Evolutionary conservation across 495 filamentous ascomycete species (phyloP).

Genomic region (Penicillium dipodomyicola): DNA sequence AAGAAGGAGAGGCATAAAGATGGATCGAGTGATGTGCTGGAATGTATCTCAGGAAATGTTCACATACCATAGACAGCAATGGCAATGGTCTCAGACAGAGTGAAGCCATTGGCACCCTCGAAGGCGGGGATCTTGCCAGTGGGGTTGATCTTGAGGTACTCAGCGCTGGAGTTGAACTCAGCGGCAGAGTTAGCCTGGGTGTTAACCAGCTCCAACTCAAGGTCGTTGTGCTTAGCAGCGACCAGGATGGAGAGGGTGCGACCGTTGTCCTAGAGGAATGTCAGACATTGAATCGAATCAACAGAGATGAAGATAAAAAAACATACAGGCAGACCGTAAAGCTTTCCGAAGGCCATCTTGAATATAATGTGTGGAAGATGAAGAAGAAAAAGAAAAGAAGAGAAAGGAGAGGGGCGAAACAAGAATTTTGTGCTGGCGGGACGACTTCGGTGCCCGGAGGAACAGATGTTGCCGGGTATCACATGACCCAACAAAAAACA

Average conservation of each 20-base stretch:
- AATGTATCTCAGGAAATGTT: background rate
- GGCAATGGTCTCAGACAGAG: conserved; percentile 84
- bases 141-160: conserved; percentile 82
- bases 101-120: conserved; percentile 87
- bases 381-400: conserved; percentile 31
- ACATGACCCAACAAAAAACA: conserved; percentile 25
- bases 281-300: conserved; percentile 14
- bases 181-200: conserved; percentile 48
- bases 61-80: conserved; percentile 96
- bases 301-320: conserved; percentile 1
- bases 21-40: background rate
- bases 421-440: conserved; percentile 41
- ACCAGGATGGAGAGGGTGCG: conserved; percentile 84
- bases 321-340: conserved; percentile 84
- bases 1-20: conserved; percentile 22
- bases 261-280: conserved; percentile 67
- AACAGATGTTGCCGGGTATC: conserved; percentile 8
- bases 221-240: conserved; percentile 91
- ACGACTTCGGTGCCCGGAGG: conserved; percentile 6
- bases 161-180: conserved; percentile 48
- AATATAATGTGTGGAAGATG: conserved; percentile 29
- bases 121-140: conserved; percentile 92
- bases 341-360: conserved; percentile 93
- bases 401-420: conserved; percentile 35
- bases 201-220: conserved; percentile 81